Conservation (phyloP, 2,329 filamentous ascomycete genomes). For the Teratosphaeria pseudoeucalypti region DNA sequence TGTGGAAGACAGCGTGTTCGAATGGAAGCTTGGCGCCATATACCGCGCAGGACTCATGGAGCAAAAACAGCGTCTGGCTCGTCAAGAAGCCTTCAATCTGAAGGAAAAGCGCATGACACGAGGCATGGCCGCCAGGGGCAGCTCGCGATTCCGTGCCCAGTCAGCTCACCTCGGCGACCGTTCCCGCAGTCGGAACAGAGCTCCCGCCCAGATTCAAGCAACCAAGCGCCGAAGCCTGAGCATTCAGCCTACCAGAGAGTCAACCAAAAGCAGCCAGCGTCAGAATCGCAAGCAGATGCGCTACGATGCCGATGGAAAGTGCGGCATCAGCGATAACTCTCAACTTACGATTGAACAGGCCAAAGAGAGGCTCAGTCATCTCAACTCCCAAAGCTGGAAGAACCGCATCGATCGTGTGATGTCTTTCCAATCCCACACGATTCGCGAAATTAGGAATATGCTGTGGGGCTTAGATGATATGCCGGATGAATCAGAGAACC, state of each 20-base stretch:
- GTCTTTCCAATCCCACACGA: conserved; percentile 57
- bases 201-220: not conserved
- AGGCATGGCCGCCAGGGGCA: conserved; percentile 37
- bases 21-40: conserved; percentile 93
- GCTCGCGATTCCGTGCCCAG: conserved; percentile 43
- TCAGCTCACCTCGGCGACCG: conserved; percentile 40
- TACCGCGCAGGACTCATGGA: conserved; percentile 83
- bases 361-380: conserved; percentile 59
- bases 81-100: conserved; percentile 78
- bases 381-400: conserved; percentile 89
- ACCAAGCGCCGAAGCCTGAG: conserved; percentile 31
- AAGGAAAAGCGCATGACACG: conserved; percentile 81
- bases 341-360: conserved; percentile 70
- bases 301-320: conserved; percentile 73
- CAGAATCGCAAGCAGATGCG: conserved; percentile 34
- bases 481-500: conserved; percentile 70
- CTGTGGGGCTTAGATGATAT: conserved; percentile 77
- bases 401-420: conserved; percentile 73
- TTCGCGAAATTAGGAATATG: conserved; percentile 65
- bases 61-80: conserved; percentile 77
- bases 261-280: conserved; percentile 16
- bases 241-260: conserved; percentile 12
- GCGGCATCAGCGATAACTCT: conserved; percentile 59
- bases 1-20: conserved; percentile 89
- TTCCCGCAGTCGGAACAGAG: conserved; percentile 15